Evolutionary conservation across 306 rosid species (phyloP), one percentile per base, ranked within the genome.

Genomic region (Ormosia semicastrata): DNA sequence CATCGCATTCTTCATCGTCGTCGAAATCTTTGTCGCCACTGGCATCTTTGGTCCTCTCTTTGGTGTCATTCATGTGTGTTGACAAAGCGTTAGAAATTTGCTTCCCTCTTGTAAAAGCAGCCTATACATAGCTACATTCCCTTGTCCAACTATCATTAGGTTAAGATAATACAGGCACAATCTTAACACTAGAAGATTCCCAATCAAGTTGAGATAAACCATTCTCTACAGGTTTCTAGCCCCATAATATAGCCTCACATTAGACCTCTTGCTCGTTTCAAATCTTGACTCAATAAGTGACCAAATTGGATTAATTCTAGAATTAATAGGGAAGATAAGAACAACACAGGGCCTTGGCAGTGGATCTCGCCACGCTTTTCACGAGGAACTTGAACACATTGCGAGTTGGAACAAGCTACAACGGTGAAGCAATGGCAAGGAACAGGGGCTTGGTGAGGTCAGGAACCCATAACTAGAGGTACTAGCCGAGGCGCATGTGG

Each of bases 141-240:
- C 93, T 90, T 3, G 56, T 78, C 95, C 95, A 91, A 72, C 71
- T 83, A 14, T 67, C 85, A 32, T 85, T 86, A 0, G 95, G 92
- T 76, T 91, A 90, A 73, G 95, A 91, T 69, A 91, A 73, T 37
- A 91, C 95, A 5, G 93, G 95, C 72, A 88, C 93, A 69, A 91
- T 81, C 44, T 75, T 70, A 57, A 91, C 89, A 71, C 93, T 93
- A 10, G 88, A 88, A 68, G 89, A 88, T 72, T 91, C 92, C 93
- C 95, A 91, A 1, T 86, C 89, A 66, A 78, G 87, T 78, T 89
- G 89, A 76, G 95, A 78, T 91, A 91, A 58, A 93, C 95, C 93
- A 91, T 87, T 76, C 91, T 81, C 68, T 89, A 80, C 14, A 88
- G 90, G 80, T 91, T 91, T 86, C 92, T 87, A 37, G 93, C 93